Conservation (phyloP, 768 basidiomycete genomes). For the Kwoniella sp. region DNA sequence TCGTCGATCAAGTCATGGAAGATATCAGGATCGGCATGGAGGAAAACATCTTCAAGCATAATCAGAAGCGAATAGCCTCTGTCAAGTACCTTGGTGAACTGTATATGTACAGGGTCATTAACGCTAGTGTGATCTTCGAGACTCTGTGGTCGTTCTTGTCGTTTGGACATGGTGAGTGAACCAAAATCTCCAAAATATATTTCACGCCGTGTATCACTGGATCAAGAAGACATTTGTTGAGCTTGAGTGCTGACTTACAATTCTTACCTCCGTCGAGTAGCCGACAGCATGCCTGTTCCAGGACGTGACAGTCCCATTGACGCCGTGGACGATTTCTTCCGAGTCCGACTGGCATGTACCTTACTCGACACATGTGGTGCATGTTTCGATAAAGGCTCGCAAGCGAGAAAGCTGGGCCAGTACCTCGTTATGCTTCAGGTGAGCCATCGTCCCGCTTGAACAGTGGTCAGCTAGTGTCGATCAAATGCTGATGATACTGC, state of each 20-base stretch:
- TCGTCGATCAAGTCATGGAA: conserved; percentile 93
- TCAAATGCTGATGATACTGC: conserved; percentile 6
- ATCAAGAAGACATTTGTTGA: too few relatives aligned
- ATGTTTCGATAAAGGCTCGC: conserved; percentile 93
- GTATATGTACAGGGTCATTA: conserved; percentile 91
- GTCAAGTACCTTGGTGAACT: conserved; percentile 95
- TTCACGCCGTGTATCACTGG: too few relatives aligned
- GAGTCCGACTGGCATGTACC: conserved; percentile 84
- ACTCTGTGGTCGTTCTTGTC: conserved; percentile 91
- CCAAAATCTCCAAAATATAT: too few relatives aligned
- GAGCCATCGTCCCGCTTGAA: too few relatives aligned
- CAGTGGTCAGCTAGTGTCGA: neutral
- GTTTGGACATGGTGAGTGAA: conserved; percentile 89
- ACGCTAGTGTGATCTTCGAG: conserved; percentile 87
- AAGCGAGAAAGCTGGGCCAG: conserved; percentile 88
- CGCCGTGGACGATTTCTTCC: conserved; percentile 95
- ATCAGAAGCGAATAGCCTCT: conserved; percentile 86
- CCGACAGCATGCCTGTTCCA: conserved; percentile 84
- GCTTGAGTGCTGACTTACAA: neutral
- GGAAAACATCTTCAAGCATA: conserved; percentile 90
- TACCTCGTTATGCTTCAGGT: conserved; percentile 95
- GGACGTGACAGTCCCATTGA: conserved; percentile 74
- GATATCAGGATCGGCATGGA: conserved; percentile 88
- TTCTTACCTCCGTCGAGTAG: conserved; percentile 57
- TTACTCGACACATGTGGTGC: conserved; percentile 93